Conservation (phyloP, 2,329 filamentous ascomycete genomes). For the Fusarium brachygibbosum region DNA sequence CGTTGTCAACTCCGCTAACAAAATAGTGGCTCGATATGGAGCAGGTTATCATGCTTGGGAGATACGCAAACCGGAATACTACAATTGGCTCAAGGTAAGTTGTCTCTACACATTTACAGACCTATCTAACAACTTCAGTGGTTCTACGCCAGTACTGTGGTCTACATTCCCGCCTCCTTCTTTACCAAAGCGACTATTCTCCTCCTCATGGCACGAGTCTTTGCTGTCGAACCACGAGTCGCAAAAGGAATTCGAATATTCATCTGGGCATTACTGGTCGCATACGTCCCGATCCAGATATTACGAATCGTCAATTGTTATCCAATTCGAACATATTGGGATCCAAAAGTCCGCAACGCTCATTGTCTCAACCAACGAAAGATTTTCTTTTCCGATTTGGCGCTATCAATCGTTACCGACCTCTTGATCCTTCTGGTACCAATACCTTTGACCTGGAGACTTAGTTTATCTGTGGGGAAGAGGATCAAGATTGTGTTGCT, state of each 20-base stretch:
- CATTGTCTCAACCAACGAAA: slow-evolving; percentile 55
- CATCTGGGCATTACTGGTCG: slow-evolving; percentile 33
- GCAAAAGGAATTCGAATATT: slow-evolving; percentile 36
- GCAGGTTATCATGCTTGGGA: slow-evolving; percentile 44
- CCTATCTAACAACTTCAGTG: slow-evolving; percentile 22
- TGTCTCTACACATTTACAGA: accelerated
- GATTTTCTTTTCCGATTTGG: slow-evolving; percentile 41
- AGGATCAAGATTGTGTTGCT: slow-evolving; percentile 43
- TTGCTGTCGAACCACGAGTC: slow-evolving; percentile 34
- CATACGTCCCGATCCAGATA: slow-evolving; percentile 43
- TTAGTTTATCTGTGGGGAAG: slow-evolving; percentile 34
- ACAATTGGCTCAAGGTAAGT: slow-evolving; percentile 40
- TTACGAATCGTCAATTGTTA: slow-evolving; percentile 59
- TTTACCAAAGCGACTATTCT: slow-evolving; percentile 45
- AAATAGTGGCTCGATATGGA: slow-evolving; percentile 38
- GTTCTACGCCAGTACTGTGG: slow-evolving; percentile 42
- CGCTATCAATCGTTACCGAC: slow-evolving; percentile 38
- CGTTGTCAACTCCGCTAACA: background rate
- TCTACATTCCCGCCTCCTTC: slow-evolving; percentile 41
- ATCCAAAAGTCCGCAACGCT: slow-evolving; percentile 36
- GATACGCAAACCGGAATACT: slow-evolving; percentile 33
- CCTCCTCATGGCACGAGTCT: slow-evolving; percentile 43
- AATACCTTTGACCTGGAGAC: slow-evolving; percentile 36
- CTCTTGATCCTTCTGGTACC: slow-evolving; percentile 38
- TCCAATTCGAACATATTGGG: slow-evolving; percentile 59